Evolutionary conservation across 1,284 basidiomycete species (phyloP), one percentile per base, ranked within the genome.

Genomic region (Exsudoporus floridanus): DNA sequence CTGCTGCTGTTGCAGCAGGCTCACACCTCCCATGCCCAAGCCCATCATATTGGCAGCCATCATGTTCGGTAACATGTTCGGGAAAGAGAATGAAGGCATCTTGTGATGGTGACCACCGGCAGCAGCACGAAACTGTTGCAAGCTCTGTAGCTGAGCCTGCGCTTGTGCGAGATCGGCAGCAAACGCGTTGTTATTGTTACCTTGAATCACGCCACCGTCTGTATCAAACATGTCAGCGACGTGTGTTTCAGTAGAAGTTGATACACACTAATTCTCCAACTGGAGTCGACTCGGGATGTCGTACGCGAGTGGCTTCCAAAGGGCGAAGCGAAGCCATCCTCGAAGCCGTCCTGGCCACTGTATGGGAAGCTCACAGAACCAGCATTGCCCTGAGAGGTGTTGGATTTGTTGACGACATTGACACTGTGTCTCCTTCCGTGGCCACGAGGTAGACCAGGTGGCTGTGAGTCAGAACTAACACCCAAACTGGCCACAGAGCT

Each of bases 11-110:
- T 94, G 86, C 51, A 92, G 76, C 30, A 91, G 72, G 62, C 88
- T 88, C 58, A 91, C 84, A 14, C 88, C 85, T 14, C 88, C 88
- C 47, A 93, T 77, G 50, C 88, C 87, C 34, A 94, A 80, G 35
- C 93, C 89, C 83, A 95, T 91, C 82, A 94, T 94, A 62, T 92
- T 95, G 19, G 92, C 94, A 5, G 90, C 93, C 86, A 92, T 92
- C 83, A 93, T 88, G 67, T 95, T 94, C 5, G 93, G 93, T 21
- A 95, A 76, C 92, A 95, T 95, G 69, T 96, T 95, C 14, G 94
- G 94, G 79, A 97, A 94, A 65, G 92, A 93, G 77, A 98, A 98
- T 1, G 97, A 99, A 13, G 93, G 84, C 82, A 96, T 94, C 78
- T 97, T 96, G 66, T 92, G 86, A 71, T 98, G 96, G 58, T 97